A percentile compares a stretch with the other conserved stretches of the same genome.
Evolutionary conservation across 192 early-diverging fungal species (phyloP).

Genomic region (Mortierella antarctica): DNA sequence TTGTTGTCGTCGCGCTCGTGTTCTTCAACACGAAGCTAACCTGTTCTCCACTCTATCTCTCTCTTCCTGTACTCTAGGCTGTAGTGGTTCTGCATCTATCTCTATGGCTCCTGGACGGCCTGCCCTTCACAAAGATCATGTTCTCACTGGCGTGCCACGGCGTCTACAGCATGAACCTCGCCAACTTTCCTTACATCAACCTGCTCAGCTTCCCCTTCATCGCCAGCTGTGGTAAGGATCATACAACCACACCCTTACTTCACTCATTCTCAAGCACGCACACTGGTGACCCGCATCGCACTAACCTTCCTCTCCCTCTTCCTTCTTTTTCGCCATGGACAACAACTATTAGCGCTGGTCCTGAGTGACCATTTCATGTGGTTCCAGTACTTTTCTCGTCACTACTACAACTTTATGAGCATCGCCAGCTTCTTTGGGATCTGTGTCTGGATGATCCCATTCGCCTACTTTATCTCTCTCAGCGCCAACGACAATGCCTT

Average conservation of each 20-base stretch:
- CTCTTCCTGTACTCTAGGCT: constrained; percentile 34
- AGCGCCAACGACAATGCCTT: constrained; percentile 91
- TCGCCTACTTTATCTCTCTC: constrained; percentile 92
- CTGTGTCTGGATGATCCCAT: constrained; percentile 94
- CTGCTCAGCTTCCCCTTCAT: constrained; percentile 81
- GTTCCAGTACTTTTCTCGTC: constrained; percentile 90
- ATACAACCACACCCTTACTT: background rate
- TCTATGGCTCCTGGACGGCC: constrained; percentile 81
- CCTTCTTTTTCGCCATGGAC: background rate
- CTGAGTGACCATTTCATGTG: constrained; percentile 93
- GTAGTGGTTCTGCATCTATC: constrained; percentile 76
- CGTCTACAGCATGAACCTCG: constrained; percentile 84
- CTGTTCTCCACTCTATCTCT: background rate
- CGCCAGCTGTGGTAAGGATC: constrained; percentile 78
- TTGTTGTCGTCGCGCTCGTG: background rate
- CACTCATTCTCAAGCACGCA: background rate
- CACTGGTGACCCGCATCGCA: background rate
- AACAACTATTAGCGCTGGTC: constrained; percentile 68
- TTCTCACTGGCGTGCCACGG: constrained; percentile 83
- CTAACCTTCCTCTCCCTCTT: background rate
- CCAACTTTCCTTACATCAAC: constrained; percentile 86
- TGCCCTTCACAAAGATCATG: constrained; percentile 74
- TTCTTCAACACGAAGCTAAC: background rate
- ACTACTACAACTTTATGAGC: constrained; percentile 79
- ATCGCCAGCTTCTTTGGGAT: constrained; percentile 94